Conservation (phyloP, 306 rosid genomes). For the Trichosanthes cucumerina region DNA sequence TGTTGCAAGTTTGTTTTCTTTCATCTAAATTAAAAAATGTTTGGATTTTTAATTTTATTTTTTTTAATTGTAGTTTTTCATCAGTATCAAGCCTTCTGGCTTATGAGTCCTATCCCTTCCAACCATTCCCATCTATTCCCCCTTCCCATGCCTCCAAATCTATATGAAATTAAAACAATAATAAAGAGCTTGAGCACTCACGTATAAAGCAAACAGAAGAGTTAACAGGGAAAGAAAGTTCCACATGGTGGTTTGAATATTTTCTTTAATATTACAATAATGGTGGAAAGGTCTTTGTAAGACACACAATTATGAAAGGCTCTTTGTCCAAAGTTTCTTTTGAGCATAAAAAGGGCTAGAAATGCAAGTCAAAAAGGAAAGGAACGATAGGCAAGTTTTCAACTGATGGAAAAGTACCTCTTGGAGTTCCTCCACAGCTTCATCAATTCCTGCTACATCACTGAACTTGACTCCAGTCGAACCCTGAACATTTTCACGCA, state of each 20-base stretch:
- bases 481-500: constrained; percentile 42
- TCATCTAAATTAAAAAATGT: not conserved
- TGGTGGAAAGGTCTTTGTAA: not conserved
- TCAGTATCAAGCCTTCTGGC: not conserved
- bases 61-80: not conserved
- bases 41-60: not conserved
- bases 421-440: constrained; percentile 94
- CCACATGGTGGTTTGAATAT: not conserved
- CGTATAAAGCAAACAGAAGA: not conserved
- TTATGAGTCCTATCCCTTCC: not conserved
- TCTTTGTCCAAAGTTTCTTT: not conserved
- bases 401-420: constrained; percentile 42
- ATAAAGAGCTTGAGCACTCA: not conserved
- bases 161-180: not conserved
- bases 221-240: not conserved
- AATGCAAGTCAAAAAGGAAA: constrained; percentile 1
- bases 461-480: constrained; percentile 87
- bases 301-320: not conserved
- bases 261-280: not conserved
- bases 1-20: not conserved
- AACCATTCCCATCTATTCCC: not conserved
- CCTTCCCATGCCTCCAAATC: not conserved
- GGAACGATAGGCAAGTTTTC: not conserved
- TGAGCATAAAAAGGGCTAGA: not conserved
- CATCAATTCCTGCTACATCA: constrained; percentile 98